A percentile compares a stretch with the other conserved stretches of the same genome.
Evolutionary conservation across 352 stramenopile species (phyloP).

Genomic region (Phytophthora kernoviae): DNA sequence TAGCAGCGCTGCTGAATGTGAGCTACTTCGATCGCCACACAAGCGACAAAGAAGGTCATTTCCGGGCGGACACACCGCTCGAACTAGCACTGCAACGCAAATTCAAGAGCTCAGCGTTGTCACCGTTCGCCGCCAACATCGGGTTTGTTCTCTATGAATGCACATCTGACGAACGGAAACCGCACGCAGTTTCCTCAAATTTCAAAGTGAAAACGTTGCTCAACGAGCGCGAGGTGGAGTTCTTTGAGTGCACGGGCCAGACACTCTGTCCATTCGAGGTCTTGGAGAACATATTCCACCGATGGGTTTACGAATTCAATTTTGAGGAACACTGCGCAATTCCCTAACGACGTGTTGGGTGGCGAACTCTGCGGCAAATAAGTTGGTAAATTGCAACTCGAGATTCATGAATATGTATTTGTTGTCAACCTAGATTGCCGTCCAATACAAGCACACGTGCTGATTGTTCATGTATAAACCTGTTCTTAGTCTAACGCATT

Average conservation of each 20-base stretch:
- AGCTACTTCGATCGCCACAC: constrained; percentile 69
- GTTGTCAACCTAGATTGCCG: neutral
- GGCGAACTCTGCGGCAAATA: neutral
- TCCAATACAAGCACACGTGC: neutral
- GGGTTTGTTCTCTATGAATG: constrained; percentile 85
- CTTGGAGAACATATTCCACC: constrained; percentile 59
- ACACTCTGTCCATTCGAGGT: constrained; percentile 57
- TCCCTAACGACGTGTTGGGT: constrained; percentile 8
- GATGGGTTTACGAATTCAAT: constrained; percentile 77
- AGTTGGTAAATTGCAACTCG: constrained; percentile 1
- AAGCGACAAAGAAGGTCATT: constrained; percentile 63
- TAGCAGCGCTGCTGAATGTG: constrained; percentile 75
- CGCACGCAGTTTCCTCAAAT: neutral
- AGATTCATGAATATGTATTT: constrained; percentile 12
- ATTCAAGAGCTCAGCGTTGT: constrained; percentile 63
- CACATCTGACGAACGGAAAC: constrained; percentile 3
- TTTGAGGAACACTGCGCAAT: constrained; percentile 57
- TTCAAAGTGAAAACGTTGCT: constrained; percentile 66
- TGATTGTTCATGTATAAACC: too few relatives aligned
- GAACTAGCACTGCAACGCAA: constrained; percentile 46
- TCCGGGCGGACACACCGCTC: constrained; percentile 61
- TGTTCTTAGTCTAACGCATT: constrained; percentile 51
- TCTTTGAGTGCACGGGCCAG: constrained; percentile 51
- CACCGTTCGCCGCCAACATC: constrained; percentile 83
- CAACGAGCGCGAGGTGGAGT: constrained; percentile 66